Evolutionary conservation across 225 moss, liverwort and hornwort species (phyloP).

Genomic region (Polytrichum commune): DNA sequence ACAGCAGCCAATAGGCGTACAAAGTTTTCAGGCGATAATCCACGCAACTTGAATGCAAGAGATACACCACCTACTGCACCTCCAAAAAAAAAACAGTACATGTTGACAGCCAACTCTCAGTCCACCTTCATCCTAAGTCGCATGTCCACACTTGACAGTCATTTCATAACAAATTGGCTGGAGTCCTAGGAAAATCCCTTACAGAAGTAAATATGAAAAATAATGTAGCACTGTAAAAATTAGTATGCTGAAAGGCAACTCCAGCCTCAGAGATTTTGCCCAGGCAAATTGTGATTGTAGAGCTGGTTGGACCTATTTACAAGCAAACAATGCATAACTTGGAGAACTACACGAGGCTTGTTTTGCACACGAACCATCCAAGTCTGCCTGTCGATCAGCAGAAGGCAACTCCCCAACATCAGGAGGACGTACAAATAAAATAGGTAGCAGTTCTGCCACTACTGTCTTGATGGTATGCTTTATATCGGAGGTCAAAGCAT

Average conservation of each 20-base stretch:
- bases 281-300: too few species aligned
- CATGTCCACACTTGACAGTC: too few species aligned
- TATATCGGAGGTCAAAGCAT: conserved; percentile 79
- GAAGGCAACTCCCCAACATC: conserved; percentile 83
- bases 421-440: conserved; percentile 62
- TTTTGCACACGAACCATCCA: conserved; percentile 59
- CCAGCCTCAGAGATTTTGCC: neutral
- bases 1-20: conserved; percentile 86
- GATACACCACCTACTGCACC: conserved; percentile 87
- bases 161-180: too few species aligned
- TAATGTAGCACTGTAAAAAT: too few species aligned
- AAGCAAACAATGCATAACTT: too few species aligned
- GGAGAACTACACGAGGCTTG: too few species aligned
- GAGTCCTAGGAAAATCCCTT: too few species aligned
- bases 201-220: too few species aligned
- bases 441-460: conserved; percentile 91
- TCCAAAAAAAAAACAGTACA: conserved; percentile 8
- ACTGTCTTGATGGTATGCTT: conserved; percentile 95
- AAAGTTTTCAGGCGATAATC: conserved; percentile 80
- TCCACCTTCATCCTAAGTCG: neutral
- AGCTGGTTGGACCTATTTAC: too few species aligned
- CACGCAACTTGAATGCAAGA: conserved; percentile 88
- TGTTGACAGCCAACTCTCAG: neutral
- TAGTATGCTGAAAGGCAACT: too few species aligned
- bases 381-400: conserved; percentile 82